These are phyloP conservation scores for Fraxinus excelsior DNA, from an alignment of 257 asterid genomes.

Conservation along the genomic window DNA sequence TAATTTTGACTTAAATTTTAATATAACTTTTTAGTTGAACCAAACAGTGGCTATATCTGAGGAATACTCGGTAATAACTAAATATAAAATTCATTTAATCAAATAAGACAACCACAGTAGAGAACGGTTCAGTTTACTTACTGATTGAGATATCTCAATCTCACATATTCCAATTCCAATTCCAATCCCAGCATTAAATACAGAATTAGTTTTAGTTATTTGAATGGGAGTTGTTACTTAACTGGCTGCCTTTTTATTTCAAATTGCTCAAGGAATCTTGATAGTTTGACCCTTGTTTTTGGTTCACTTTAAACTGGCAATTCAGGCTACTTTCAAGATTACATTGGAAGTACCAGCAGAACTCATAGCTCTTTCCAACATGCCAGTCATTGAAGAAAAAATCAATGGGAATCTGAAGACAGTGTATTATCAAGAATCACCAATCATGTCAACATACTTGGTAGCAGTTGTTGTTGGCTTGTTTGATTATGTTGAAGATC, in stretches of 20 bases:
- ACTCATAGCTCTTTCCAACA: constrained; percentile 87
- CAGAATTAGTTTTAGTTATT: not conserved
- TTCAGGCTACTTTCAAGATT: constrained; percentile 87
- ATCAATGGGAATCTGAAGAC: constrained; percentile 64
- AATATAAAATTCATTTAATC: not conserved
- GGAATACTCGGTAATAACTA: not conserved
- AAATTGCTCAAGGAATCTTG: constrained; percentile 19
- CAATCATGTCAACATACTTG: constrained; percentile 96
- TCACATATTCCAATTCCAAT: not conserved
- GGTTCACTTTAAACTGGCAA: constrained; percentile 14
- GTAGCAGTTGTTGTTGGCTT: constrained; percentile 94
- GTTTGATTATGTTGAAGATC: constrained; percentile 92
- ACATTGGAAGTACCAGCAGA: constrained; percentile 88
- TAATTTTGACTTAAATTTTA: too few species aligned
- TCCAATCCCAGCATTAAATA: not conserved
- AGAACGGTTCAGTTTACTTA: not conserved
- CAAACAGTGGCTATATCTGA: not conserved
- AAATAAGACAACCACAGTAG: not conserved
- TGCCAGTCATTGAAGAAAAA: constrained; percentile 79
- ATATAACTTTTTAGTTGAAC: too few species aligned
- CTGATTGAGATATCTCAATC: not conserved
- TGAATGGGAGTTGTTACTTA: not conserved
- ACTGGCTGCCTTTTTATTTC: not conserved
- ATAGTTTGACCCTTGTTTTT: constrained; percentile 10
- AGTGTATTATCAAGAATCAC: constrained; percentile 83